Evolutionary conservation across 768 basidiomycete species (phyloP).

Genomic region (Russula ochroleuca): DNA sequence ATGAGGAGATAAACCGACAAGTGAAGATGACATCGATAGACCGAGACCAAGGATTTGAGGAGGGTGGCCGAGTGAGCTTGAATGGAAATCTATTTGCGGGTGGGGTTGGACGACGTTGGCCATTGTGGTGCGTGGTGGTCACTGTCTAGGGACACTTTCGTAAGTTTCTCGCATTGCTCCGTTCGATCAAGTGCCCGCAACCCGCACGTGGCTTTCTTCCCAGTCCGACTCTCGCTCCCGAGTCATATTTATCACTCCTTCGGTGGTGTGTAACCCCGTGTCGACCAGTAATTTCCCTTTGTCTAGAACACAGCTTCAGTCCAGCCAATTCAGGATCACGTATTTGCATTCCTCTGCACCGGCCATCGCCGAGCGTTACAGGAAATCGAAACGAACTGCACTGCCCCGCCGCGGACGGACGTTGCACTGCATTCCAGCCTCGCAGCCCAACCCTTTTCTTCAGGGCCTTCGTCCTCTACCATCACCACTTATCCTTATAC

Average conservation of each 20-base stretch:
- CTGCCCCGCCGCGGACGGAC: neutral
- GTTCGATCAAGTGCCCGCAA: conserved; percentile 4
- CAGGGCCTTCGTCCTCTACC: conserved; percentile 15
- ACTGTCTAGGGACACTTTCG: conserved; percentile 16
- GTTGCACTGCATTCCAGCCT: conserved; percentile 12
- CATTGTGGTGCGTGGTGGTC: conserved; percentile 43
- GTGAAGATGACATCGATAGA: conserved; percentile 44
- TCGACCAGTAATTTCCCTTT: too few species aligned
- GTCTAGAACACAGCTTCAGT: neutral
- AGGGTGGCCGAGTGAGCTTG: conserved; percentile 54
- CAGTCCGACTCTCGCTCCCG: neutral
- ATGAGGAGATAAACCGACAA: conserved; percentile 47
- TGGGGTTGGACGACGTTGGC: conserved; percentile 57
- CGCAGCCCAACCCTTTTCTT: neutral
- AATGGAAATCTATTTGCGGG: conserved; percentile 60
- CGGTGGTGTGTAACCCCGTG: too few species aligned
- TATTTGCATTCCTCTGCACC: neutral
- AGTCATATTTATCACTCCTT: neutral
- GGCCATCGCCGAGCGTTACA: neutral
- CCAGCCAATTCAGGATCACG: too few species aligned
- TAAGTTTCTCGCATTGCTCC: conserved; percentile 6
- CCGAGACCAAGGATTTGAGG: conserved; percentile 73
- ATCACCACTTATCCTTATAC: conserved; percentile 31
- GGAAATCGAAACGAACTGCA: neutral
- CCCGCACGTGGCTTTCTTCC: conserved; percentile 7